phyloP scores from a whole-genome alignment of 805 yeast species.

The Kodamaea kaohsiungensis region DNA sequence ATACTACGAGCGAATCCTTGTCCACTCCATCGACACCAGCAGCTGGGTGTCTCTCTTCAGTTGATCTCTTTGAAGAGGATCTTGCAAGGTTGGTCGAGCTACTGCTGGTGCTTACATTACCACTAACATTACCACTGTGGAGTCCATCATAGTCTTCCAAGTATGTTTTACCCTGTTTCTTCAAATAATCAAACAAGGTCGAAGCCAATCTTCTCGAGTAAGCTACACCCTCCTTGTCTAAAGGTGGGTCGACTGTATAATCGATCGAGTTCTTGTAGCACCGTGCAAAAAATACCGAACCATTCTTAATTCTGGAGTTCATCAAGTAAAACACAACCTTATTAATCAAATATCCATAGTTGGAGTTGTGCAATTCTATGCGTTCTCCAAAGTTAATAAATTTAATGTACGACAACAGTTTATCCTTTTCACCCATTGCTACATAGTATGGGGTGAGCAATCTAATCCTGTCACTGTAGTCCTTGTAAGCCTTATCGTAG shows the following conservation, averaged over 20 bases:
- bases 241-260: slow-evolving; percentile 76
- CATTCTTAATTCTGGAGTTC: slow-evolving; percentile 85
- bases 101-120: slow-evolving; percentile 4
- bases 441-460: slow-evolving; percentile 70
- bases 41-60: slow-evolving; percentile 43
- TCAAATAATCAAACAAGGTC: slow-evolving; percentile 48
- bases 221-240: slow-evolving; percentile 68
- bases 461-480: slow-evolving; percentile 73
- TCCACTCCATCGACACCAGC: slow-evolving; percentile 58
- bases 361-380: slow-evolving; percentile 75
- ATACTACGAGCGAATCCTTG: slow-evolving; percentile 72
- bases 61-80: slow-evolving; percentile 20
- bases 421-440: slow-evolving; percentile 57
- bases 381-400: slow-evolving; percentile 89
- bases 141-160: slow-evolving; percentile 16
- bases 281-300: slow-evolving; percentile 90
- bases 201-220: slow-evolving; percentile 68
- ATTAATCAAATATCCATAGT: slow-evolving; percentile 85
- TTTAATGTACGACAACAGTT: slow-evolving; percentile 71
- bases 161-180: slow-evolving; percentile 35
- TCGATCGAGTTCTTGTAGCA: slow-evolving; percentile 59
- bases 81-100: slow-evolving; percentile 9
- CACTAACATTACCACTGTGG: background rate
- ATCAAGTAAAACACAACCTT: slow-evolving; percentile 89
- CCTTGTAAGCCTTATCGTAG: slow-evolving; percentile 68